These are phyloP conservation scores for Xylaria longipes DNA, from an alignment of 495 filamentous ascomycete species.

Conservation along the genomic window DNA sequence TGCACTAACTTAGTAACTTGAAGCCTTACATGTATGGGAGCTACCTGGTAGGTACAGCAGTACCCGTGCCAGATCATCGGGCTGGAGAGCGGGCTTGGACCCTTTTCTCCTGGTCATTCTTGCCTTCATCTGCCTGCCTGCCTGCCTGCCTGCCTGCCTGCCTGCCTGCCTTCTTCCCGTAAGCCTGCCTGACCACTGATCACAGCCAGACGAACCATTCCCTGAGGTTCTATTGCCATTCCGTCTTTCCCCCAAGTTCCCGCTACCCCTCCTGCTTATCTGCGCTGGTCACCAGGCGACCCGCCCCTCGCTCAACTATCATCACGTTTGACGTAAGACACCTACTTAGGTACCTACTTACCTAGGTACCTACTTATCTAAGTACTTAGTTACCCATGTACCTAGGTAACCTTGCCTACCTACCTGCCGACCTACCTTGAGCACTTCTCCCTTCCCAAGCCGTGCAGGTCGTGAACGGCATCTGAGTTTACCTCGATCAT, in stretches of 20 bases:
- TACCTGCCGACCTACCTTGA: not conserved
- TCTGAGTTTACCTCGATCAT: not conserved
- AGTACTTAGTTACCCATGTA: no score
- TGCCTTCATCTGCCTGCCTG: not conserved
- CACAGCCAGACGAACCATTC: not conserved
- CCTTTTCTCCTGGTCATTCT: not conserved
- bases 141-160: no score
- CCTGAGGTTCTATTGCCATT: not conserved
- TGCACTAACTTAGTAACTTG: not conserved
- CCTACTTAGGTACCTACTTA: not conserved
- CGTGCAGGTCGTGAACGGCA: not conserved
- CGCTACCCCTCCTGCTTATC: conserved; percentile 24
- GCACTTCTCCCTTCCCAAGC: not conserved
- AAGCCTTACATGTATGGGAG: not conserved
- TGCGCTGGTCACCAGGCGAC: conserved; percentile 10
- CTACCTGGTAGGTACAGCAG: not conserved
- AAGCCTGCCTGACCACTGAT: not conserved
- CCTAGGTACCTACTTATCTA: not conserved
- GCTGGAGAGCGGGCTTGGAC: not conserved
- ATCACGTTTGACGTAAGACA: conserved; percentile 11
- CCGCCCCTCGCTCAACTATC: conserved; percentile 6
- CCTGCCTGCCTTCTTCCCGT: not conserved
- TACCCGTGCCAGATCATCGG: not conserved
- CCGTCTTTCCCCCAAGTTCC: not conserved
- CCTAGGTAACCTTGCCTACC: not conserved